A percentile compares a stretch with the other conserved stretches of the same genome.
Evolutionary conservation across 768 basidiomycete species (phyloP).

Genomic region (Boletus rubropictus): DNA sequence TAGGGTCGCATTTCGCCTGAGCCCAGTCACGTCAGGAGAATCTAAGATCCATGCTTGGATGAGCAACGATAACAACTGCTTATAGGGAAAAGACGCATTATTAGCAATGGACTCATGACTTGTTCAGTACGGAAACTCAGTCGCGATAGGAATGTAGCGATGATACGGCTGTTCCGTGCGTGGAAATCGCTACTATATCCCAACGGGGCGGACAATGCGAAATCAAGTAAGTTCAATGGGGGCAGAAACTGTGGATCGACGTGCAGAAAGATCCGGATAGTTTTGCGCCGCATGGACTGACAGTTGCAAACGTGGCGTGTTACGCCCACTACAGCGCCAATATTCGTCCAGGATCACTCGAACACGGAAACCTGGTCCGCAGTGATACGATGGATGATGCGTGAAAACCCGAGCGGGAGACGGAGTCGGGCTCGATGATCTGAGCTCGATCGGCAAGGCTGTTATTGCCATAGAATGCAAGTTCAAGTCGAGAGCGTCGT

Average conservation of each 20-base stretch:
- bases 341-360: neutral
- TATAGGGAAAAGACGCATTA: slow-evolving; percentile 2
- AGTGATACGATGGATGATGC: slow-evolving; percentile 5
- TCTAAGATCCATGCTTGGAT: neutral
- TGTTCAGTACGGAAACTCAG: slow-evolving; percentile 6
- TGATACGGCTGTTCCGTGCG: slow-evolving; percentile 6
- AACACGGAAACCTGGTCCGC: slow-evolving; percentile 3
- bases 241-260: slow-evolving; percentile 1
- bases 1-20: neutral
- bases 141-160: slow-evolving; percentile 8
- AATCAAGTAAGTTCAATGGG: slow-evolving; percentile 16
- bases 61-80: neutral
- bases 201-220: slow-evolving; percentile 20
- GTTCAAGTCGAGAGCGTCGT: neutral
- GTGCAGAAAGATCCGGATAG: neutral
- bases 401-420: slow-evolving; percentile 1
- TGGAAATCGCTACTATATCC: slow-evolving; percentile 18
- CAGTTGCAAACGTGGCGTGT: slow-evolving; percentile 9
- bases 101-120: slow-evolving; percentile 2
- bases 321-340: slow-evolving; percentile 1
- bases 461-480: slow-evolving; percentile 9
- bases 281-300: slow-evolving; percentile 8
- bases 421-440: neutral
- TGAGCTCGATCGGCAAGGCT: neutral
- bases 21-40: slow-evolving; percentile 6